Evolutionary conservation across 2,329 filamentous ascomycete genomes (phyloP), one percentile per base, ranked within the genome.

Genomic region (Diaporthe citri): DNA sequence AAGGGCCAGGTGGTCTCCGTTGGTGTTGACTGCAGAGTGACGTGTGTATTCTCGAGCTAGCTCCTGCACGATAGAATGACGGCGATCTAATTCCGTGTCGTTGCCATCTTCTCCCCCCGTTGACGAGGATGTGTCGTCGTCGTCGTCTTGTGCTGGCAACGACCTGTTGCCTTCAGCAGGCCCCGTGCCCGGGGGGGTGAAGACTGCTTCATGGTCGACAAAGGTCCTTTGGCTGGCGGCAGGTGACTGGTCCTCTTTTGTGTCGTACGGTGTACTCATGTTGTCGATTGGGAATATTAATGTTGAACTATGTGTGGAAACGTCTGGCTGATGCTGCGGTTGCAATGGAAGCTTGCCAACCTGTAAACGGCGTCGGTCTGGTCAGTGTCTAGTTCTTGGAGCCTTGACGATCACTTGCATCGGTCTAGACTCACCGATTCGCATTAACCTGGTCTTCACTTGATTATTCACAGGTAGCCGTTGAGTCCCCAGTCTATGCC

Each of bases 21-120:
- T 22, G 31, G 9, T 22, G 22, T 77, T 74, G 39, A 75, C 74
- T 3, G 69, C 75, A 0, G 78, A 79, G 57, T 77, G 71, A 1
- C 74, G 78, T 0, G 78, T 79, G 66, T 78, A 79, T 56, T 78
- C 71, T 7, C 78, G 78, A 9, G 78, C 78, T 2, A 79, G 74
- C 28, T 78, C 76, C 39, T 79, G 78, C 9, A 79, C 78, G 3
- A 77, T 76, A n/a, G 77, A 78, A 4, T 76, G 76, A 6, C 77
- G 77, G 31, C 74, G 74, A 10, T 78, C 76, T 36, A 78, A 3
- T 34, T 72, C 70, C 20, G 51, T 60, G 20, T 72, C 70, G 43
- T 60, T 72, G 20, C 55, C 70, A 20, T 72, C 70, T 17, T 72
- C 67, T 3, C 31, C 67, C 31, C 6, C 13, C 20, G 15, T 9